A percentile compares a stretch with the other conserved stretches of the same genome.
Conservation (phyloP, 441 rosid species). For the Croton setiger region DNA sequence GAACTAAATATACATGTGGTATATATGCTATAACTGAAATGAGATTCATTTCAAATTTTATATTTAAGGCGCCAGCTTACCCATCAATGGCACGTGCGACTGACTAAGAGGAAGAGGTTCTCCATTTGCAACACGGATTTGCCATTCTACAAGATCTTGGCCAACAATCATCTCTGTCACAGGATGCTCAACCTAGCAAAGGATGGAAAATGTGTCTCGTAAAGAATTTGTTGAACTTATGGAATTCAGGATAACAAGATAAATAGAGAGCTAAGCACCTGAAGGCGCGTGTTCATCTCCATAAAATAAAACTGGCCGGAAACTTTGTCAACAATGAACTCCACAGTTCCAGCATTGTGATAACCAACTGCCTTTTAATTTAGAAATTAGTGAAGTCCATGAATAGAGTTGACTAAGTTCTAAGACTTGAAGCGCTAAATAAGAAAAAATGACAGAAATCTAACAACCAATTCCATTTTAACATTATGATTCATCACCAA, state of each 20-base stretch:
- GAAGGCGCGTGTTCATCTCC: constrained; percentile 99
- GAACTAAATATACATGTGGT: too few relatives aligned
- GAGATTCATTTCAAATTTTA: neutral
- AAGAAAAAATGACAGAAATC: neutral
- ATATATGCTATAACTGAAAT: neutral
- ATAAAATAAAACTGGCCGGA: constrained; percentile 87
- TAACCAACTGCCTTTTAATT: constrained; percentile 88
- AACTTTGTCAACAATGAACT: constrained; percentile 81
- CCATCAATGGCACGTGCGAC: constrained; percentile 75
- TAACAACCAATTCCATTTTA: constrained; percentile 7
- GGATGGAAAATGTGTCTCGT: constrained; percentile 20
- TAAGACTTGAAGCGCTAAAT: neutral
- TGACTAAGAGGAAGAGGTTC: constrained; percentile 82
- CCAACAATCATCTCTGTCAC: constrained; percentile 98
- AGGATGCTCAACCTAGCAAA: constrained; percentile 89
- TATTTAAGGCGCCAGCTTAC: constrained; percentile 32
- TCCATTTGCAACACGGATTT: constrained; percentile 88
- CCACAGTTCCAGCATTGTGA: constrained; percentile 96
- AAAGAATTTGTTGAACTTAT: constrained; percentile 18
- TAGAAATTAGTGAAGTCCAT: constrained; percentile 28
- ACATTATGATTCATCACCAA: neutral
- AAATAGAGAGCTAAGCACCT: constrained; percentile 45
- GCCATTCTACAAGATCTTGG: constrained; percentile 98
- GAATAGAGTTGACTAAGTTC: neutral
- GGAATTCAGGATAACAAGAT: constrained; percentile 18